Base-by-base conservation (phyloP, 805 yeast species). In the Saccharomyces cerevisiae region DNA sequence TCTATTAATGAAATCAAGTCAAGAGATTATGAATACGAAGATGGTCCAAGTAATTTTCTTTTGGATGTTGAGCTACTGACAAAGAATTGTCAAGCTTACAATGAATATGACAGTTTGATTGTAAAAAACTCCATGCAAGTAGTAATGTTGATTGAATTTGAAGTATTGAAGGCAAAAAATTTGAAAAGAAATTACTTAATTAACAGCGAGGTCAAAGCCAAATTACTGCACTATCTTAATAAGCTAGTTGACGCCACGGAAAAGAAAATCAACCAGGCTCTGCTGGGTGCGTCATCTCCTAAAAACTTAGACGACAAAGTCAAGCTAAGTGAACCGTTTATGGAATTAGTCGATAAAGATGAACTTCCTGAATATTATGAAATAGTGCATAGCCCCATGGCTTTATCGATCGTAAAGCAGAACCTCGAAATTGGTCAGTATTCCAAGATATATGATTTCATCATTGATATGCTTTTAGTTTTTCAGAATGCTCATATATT, bases 361-460 rank as follows among this genome's bases (percentile, higher is more conserved):
- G 80, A 79, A 55, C 85, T 86, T 61, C 96, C 96, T 1, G 96
- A 87, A 62, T 91, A 91, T 72, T 84, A 84, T 70, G 78, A 80
- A 58, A 73, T 87, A 6, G 83, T 92, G 47, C 78, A 81, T 58
- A 74, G 78, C 52, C 96, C 96, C 13, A 86, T 89, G 68, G 80
- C 96, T 0, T 79, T 92, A 61, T 77, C 76, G 51, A 75, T 80
- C 31, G 79, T 92, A 10, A 72, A 77, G 56, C 71, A 71, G 22
- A 78, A 79, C 50, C 64, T 90, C 47, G 79, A 79, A 17, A 70
- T 69, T 17, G 80, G 82, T 26, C 76, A 79, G 30, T 80, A 81
- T 55, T 73, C 76, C 2, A 77, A 79, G 43, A 76, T 89, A 54
- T 79, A 78, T 41, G 81, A 76, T 50, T 87, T 89, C 62, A 71